phyloP scores from a whole-genome alignment of 768 basidiomycete genomes.

The Gelatoporia subvermispora region DNA sequence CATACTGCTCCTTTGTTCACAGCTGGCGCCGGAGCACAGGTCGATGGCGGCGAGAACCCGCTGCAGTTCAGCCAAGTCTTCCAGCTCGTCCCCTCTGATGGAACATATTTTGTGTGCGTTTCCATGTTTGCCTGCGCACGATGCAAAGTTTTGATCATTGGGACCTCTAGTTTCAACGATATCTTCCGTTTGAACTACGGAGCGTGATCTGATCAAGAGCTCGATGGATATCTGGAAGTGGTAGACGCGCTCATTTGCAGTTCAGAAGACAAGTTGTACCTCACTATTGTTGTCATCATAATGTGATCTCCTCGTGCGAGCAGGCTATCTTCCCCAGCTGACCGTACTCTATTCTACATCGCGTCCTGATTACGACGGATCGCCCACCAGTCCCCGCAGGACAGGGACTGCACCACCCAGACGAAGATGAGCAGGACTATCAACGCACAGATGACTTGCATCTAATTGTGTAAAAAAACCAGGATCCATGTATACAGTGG shows the following conservation, averaged over 20 bases:
- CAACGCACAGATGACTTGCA: too few relatives aligned
- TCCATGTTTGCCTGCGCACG: not conserved
- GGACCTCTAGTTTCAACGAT: conserved; percentile 64
- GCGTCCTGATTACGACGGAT: not conserved
- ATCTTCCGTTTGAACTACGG: conserved; percentile 89
- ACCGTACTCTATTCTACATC: not conserved
- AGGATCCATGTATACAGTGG: too few relatives aligned
- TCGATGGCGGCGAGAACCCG: conserved; percentile 78
- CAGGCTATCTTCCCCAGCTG: not conserved
- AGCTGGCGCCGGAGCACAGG: conserved; percentile 33
- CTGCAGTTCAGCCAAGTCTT: conserved; percentile 91
- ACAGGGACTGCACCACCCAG: not conserved
- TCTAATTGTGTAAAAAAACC: too few relatives aligned
- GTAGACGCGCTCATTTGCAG: conserved; percentile 6
- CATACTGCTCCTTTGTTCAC: not conserved
- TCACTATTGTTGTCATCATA: conserved; percentile 15
- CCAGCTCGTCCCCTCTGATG: conserved; percentile 77
- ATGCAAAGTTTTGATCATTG: too few relatives aligned
- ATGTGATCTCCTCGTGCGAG: conserved; percentile 2
- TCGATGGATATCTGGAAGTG: not conserved
- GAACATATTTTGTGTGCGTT: conserved; percentile 81
- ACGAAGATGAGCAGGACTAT: not conserved
- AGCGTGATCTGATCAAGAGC: conserved; percentile 19
- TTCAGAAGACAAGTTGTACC: conserved; percentile 12
- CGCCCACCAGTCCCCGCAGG: not conserved